Percentiles rank a stretch among this genome's conserved stretches.
phyloP scores from a whole-genome alignment of 2,329 filamentous ascomycete species.

The Didymella sp. region DNA sequence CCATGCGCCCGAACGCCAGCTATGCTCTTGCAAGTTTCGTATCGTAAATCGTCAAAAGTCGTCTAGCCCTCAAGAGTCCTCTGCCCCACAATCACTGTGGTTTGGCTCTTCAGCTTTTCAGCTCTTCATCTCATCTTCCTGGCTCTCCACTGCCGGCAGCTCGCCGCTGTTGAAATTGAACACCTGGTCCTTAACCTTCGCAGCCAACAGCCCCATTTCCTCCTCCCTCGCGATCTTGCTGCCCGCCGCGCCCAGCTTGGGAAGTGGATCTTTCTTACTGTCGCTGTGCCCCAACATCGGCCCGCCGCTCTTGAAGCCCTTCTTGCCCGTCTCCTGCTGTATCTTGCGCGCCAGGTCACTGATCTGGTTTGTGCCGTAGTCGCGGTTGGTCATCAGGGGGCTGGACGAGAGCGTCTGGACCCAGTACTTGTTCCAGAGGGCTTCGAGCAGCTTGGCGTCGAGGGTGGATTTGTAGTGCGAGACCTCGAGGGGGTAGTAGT shows the following conservation, averaged over 20 bases:
- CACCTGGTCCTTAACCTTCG: constrained; percentile 68
- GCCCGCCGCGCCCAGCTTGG: constrained; percentile 67
- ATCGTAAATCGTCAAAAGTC: constrained; percentile 6
- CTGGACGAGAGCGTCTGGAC: constrained; percentile 93
- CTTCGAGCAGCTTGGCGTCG: constrained; percentile 83
- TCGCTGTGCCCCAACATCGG: constrained; percentile 19
- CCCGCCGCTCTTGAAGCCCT: constrained; percentile 38
- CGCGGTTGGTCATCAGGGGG: constrained; percentile 88
- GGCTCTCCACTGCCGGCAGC: constrained; percentile 17
- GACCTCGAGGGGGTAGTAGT: constrained; percentile 91
- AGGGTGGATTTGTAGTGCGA: constrained; percentile 94
- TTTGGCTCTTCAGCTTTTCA: constrained; percentile 20
- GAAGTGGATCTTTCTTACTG: constrained; percentile 54
- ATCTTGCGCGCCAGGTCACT: constrained; percentile 86
- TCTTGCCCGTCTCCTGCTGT: constrained; percentile 64
- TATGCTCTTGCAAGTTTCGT: not conserved
- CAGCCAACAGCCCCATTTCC: constrained; percentile 67
- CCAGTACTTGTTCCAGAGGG: constrained; percentile 99
- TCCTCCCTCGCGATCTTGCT: constrained; percentile 68
- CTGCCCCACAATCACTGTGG: no score
- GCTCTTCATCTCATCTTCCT: constrained; percentile 44
- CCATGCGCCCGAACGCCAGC: constrained; percentile 5
- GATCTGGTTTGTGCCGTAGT: constrained; percentile 93
- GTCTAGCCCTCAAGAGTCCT: not conserved
- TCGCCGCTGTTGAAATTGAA: constrained; percentile 51